A percentile compares a stretch with the other conserved stretches of the same genome.
Conservation (phyloP, 2,329 filamentous ascomycete species). For the Mycosphaerella sp. region DNA sequence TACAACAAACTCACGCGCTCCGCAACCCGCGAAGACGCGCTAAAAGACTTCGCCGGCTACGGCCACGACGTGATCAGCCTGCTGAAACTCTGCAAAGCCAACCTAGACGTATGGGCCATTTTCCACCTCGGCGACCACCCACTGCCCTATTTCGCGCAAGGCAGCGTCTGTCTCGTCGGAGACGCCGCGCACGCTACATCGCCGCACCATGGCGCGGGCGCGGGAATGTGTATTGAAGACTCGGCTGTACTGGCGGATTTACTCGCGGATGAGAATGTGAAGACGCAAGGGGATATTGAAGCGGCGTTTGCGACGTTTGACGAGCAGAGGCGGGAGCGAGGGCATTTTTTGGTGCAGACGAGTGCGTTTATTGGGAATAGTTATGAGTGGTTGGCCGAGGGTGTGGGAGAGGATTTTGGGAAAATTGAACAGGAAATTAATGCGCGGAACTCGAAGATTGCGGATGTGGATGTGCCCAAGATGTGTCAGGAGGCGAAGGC, state of each 20-base stretch:
- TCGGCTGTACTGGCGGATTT: slow-evolving; percentile 28
- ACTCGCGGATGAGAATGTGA: slow-evolving; percentile 21
- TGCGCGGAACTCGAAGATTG: slow-evolving; percentile 19
- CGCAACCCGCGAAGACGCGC: slow-evolving; percentile 22
- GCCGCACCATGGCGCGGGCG: slow-evolving; percentile 38
- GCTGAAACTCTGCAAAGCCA: slow-evolving; percentile 24
- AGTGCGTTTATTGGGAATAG: slow-evolving; percentile 38
- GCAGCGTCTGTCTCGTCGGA: slow-evolving; percentile 34
- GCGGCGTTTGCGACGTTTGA: slow-evolving; percentile 39
- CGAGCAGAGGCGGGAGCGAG: slow-evolving; percentile 37
- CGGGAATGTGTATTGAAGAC: slow-evolving; percentile 31
- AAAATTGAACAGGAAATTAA: slow-evolving; percentile 25
- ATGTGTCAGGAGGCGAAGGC: slow-evolving; percentile 21
- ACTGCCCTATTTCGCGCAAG: slow-evolving; percentile 33
- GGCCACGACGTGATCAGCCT: slow-evolving; percentile 24
- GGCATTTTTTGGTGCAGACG: slow-evolving; percentile 42
- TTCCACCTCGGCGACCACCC: slow-evolving; percentile 38
- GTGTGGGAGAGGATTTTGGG: slow-evolving; percentile 18
- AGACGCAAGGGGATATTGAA: slow-evolving; percentile 23
- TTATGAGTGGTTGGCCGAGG: slow-evolving; percentile 34
- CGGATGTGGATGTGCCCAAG: slow-evolving; percentile 21
- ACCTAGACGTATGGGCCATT: slow-evolving; percentile 36
- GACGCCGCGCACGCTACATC: slow-evolving; percentile 41
- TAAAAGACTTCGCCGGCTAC: slow-evolving; percentile 25
- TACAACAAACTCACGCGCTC: slow-evolving; percentile 21